Base-by-base conservation (phyloP, 805 yeast genomes). In the Yamadazyma olivae region DNA sequence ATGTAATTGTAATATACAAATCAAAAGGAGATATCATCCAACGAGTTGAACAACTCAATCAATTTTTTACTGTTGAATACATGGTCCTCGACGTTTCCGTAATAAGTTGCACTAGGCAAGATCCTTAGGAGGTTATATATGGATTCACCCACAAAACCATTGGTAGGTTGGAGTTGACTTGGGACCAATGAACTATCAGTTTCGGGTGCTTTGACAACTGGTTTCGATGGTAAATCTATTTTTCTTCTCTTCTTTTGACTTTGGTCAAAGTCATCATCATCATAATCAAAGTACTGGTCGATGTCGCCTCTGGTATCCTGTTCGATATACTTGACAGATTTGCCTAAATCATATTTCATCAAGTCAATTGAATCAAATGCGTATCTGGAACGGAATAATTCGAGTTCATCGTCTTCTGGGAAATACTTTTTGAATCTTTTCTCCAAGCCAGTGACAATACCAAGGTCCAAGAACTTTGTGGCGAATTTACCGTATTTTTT, bases 391-490 rank as follows among this genome's bases (percentile, higher is more conserved):
- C 58, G 53, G 30, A 58, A 64, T 45, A 56, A 63, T 25, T 47
- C 61, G 34, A 51, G 57, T 36, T 65, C 62, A 30, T 73, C 70
- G 20, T 75, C 81, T 4, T 77, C 74, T 0, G 90, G 85, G 56
- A 86, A 89, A 23, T 71, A 59, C 41, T 77, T 80, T 21, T 71
- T 62, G 56, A 73, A 89, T 43, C 95, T 73, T 38, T 67, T 70
- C 43, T 85, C 89, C 30, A 91, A 70, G 33, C 76, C 70, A 32
- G 72, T 64, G 5, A 89, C 79, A 10, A 85, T 82, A 30, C 75
- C 73, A 16, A 85, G 58, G 46, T 83, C 89, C 23, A 91, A 86
- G 52, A 75, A 80, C 36, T 72, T 73, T 2, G 83, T 68, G 44
- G 90, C 95, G 53, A 81, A 82, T 33, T 71, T 65, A 32, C 85